Evolutionary conservation across 148 eudicot species (phyloP).

Genomic region (Vaccinium vitisidaea): DNA sequence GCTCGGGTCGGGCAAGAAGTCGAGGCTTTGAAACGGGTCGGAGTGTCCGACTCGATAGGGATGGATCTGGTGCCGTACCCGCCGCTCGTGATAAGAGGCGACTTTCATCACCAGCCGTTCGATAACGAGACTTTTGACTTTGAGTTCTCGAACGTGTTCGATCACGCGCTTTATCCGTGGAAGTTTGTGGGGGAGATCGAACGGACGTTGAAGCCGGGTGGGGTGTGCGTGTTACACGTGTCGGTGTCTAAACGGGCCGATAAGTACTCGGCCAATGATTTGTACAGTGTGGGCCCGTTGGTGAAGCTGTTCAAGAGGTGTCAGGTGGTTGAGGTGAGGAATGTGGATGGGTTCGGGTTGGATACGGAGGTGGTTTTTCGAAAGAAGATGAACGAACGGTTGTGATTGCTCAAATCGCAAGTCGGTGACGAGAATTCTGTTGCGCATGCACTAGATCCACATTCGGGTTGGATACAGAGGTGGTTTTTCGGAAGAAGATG

Average conservation of each 20-base stretch:
- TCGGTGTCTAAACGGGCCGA: conserved; percentile 58
- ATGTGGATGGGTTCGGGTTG: conserved; percentile 84
- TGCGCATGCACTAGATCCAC: too few relatives aligned
- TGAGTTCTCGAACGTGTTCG: conserved; percentile 88
- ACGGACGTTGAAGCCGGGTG: conserved; percentile 73
- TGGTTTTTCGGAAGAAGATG: conserved; percentile 43
- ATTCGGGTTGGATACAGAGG: conserved; percentile 85
- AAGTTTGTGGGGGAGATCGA: conserved; percentile 70
- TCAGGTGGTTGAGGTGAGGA: conserved; percentile 51
- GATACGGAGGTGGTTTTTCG: conserved; percentile 77
- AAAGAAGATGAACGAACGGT: conserved; percentile 12
- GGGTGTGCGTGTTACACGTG: conserved; percentile 82
- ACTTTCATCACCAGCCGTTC: conserved; percentile 79
- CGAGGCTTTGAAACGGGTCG: conserved; percentile 60
- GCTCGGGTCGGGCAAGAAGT: conserved; percentile 94
- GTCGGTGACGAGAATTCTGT: too few relatives aligned
- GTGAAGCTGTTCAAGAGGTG: conserved; percentile 52
- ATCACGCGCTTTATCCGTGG: conserved; percentile 77
- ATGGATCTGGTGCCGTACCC: conserved; percentile 84
- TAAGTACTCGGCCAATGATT: conserved; percentile 89
- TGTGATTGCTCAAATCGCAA: not conserved
- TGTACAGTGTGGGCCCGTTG: conserved; percentile 56
- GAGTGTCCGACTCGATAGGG: conserved; percentile 67
- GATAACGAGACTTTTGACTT: conserved; percentile 52
- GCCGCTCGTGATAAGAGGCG: conserved; percentile 68